phyloP scores from a whole-genome alignment of 148 eudicot species.

The Linanthus parryae region DNA sequence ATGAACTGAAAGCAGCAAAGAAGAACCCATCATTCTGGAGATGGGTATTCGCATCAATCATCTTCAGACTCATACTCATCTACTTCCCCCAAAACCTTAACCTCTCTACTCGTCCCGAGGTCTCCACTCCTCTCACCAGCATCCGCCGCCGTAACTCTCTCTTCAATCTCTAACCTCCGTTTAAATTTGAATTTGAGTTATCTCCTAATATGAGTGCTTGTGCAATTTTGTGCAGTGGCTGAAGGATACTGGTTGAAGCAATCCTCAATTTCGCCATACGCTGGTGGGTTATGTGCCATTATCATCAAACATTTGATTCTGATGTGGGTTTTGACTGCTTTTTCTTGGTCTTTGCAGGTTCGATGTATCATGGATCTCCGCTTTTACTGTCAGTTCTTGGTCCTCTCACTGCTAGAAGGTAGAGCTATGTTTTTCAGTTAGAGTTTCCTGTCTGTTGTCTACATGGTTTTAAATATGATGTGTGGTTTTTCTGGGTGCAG shows the following conservation, averaged over 20 bases:
- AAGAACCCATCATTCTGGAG: conserved; percentile 44
- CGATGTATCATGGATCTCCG: conserved; percentile 99
- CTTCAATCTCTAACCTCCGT: conserved; percentile 6
- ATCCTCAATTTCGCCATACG: conserved; percentile 80
- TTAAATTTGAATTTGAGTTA: background rate
- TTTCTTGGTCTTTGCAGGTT: conserved; percentile 35
- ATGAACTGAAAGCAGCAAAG: conserved; percentile 7
- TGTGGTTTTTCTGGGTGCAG: conserved; percentile 26
- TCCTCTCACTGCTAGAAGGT: conserved; percentile 77
- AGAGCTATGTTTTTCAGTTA: background rate
- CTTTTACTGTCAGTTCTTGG: conserved; percentile 75
- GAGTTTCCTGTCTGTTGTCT: background rate
- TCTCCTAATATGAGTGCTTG: too few species aligned
- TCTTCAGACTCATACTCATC: conserved; percentile 51
- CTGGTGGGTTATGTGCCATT: conserved; percentile 35
- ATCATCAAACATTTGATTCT: background rate
- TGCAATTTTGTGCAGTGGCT: conserved; percentile 45
- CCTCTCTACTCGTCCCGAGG: conserved; percentile 77
- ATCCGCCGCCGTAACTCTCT: conserved; percentile 79
- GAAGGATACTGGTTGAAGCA: conserved; percentile 95
- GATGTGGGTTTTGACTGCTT: background rate
- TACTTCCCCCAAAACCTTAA: conserved; percentile 56
- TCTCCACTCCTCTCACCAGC: conserved; percentile 92
- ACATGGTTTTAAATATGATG: background rate
- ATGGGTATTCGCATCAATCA: conserved; percentile 55